Percentiles rank a stretch among this genome's conserved stretches.
phyloP scores from a whole-genome alignment of 75 land plant genomes.

The Cryptomeria japonica region DNA sequence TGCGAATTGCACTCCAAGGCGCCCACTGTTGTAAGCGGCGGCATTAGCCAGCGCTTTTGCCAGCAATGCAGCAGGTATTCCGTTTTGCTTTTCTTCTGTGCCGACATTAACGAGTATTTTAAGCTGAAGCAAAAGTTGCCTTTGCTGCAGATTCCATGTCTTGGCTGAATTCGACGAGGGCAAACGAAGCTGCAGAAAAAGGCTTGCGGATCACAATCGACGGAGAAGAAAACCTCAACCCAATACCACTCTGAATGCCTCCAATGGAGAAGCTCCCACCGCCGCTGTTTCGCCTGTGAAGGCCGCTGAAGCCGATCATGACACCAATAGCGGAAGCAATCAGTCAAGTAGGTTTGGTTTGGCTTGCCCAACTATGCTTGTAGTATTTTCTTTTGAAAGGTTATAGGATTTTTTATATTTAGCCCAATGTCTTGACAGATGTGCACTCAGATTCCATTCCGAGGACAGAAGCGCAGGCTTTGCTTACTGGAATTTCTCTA shows the following conservation, averaged over 20 bases:
- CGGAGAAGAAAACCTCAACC: constrained; percentile 49
- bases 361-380: neutral
- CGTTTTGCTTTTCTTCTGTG: neutral
- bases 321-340: constrained; percentile 12
- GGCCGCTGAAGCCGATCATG: constrained; percentile 1
- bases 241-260: neutral
- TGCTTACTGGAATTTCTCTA: constrained; percentile 6
- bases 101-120: no score
- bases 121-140: neutral
- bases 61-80: constrained; percentile 51
- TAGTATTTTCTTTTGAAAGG: neutral
- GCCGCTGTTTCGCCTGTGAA: neutral
- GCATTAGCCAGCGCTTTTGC: constrained; percentile 15
- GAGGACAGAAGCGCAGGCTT: neutral
- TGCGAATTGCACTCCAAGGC: constrained; percentile 64
- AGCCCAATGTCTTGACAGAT: neutral
- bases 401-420: neutral
- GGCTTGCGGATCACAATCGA: constrained; percentile 52
- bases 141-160: constrained; percentile 43
- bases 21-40: constrained; percentile 28
- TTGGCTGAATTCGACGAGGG: constrained; percentile 53
- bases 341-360: constrained; percentile 11
- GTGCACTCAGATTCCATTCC: neutral
- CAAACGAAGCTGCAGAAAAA: constrained; percentile 58
- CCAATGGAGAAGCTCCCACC: neutral